Base-by-base conservation (phyloP, 805 yeast species). In the Schwanniomyces vanrijiae region DNA sequence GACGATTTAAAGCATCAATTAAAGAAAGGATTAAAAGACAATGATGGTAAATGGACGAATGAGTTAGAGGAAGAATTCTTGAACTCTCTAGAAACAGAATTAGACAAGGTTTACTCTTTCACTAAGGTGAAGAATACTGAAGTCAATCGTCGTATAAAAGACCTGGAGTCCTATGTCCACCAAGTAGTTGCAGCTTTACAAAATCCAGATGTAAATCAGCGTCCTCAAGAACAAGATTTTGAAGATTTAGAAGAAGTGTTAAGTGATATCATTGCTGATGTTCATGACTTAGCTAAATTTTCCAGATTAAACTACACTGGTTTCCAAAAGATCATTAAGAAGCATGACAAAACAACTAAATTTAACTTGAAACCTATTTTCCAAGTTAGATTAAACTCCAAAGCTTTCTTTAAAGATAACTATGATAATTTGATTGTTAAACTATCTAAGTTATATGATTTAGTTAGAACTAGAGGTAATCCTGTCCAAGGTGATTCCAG, bases 371-470 rank as follows among this genome's bases (percentile, higher is more conserved):
- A 85, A 64, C 98, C 99, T 6, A 88, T 92, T 50, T 92, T 94
- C 73, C 95, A 90, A 56, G 97, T 87, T 21, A 80, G 98, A 59
- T 80, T 94, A 64, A 90, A 92, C 61, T 77, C 97, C 21, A 94
- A 92, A 65, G 96, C 99, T 0, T 94, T 94, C 66, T 94, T 86
- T 78, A 92, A 92, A 68, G 97, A 91, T 64, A 90, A 94, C 66
- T 90, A 90, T 64, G 99, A 94, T 65, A 79, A 78, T 21, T 72
- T 92, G 57, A 90, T 94, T 49, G 96, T 94, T 42, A 88, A 90
- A 65, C 80, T 94, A 49, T 90, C 97, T 3, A 87, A 84, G 58
- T 75, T 89, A 44, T 92, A 94, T 60, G 98, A 94, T 65, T 71
- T 92, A 51, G 97, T 94, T 24, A 83, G 98, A 66, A 94, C 98